Conservation (phyloP, 768 basidiomycete species). For the Cystobasidium ongulense region DNA sequence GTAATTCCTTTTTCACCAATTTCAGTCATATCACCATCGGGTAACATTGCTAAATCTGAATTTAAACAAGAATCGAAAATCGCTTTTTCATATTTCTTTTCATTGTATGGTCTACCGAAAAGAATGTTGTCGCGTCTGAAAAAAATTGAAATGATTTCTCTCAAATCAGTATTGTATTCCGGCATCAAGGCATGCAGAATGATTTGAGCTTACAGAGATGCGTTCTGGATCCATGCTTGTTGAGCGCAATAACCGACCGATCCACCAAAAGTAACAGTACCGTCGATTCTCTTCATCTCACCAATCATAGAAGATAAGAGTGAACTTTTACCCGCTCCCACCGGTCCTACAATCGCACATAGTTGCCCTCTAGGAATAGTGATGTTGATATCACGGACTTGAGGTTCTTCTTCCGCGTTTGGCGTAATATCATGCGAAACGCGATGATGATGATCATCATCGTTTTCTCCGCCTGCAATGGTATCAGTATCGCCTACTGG, state of each 20-base stretch:
- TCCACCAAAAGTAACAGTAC: constrained; percentile 59
- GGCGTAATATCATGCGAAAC: constrained; percentile 32
- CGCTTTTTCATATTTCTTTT: constrained; percentile 71
- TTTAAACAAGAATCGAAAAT: constrained; percentile 68
- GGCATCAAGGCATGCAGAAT: no score
- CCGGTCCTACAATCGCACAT: constrained; percentile 76
- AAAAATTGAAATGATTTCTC: constrained; percentile 70
- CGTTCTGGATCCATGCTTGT: constrained; percentile 75
- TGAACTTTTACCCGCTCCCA: constrained; percentile 69
- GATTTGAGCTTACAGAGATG: constrained; percentile 26
- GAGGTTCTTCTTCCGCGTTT: constrained; percentile 54
- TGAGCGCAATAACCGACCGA: constrained; percentile 67
- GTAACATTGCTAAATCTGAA: constrained; percentile 68
- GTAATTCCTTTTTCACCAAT: constrained; percentile 72
- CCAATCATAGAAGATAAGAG: constrained; percentile 33
- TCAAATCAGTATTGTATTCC: no score
- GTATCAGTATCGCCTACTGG: constrained; percentile 19
- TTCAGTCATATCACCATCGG: constrained; percentile 73
- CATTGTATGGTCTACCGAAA: constrained; percentile 75
- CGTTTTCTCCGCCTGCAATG: no score
- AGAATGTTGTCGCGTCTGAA: constrained; percentile 77
- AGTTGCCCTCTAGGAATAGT: constrained; percentile 66
- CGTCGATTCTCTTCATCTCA: constrained; percentile 52
- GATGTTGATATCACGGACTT: constrained; percentile 59
- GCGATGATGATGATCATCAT: no score